These are phyloP conservation scores for Cyclotella kingstonii DNA, from an alignment of 108 stramenopile species.

Conservation along the genomic window DNA sequence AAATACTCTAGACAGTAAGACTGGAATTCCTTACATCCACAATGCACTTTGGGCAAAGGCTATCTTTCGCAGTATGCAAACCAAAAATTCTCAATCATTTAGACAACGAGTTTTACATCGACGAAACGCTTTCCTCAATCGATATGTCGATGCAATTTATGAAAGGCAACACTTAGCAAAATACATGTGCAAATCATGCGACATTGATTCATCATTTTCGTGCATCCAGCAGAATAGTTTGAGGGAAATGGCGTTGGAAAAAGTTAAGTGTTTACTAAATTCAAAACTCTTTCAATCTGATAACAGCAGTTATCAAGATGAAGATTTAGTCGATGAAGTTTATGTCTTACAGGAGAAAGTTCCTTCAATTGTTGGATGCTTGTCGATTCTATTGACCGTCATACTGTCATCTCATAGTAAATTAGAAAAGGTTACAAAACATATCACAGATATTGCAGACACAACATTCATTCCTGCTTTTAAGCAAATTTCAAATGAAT, in stretches of 20 bases:
- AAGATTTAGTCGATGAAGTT: slow-evolving; percentile 3
- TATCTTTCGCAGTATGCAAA: slow-evolving; percentile 14
- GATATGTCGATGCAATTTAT: slow-evolving; percentile 22
- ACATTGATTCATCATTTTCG: background rate
- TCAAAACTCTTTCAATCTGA: slow-evolving; percentile 30
- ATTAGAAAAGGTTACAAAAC: slow-evolving; percentile 14
- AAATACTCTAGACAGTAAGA: slow-evolving; percentile 1
- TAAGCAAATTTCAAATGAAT: slow-evolving; percentile 21
- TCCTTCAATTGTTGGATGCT: slow-evolving; percentile 24
- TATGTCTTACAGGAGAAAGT: background rate
- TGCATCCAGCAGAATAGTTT: slow-evolving; percentile 1
- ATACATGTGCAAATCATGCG: slow-evolving; percentile 6
- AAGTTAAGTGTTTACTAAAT: slow-evolving; percentile 18
- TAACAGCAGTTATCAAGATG: slow-evolving; percentile 28
- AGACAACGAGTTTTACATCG: slow-evolving; percentile 26
- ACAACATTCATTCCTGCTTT: slow-evolving; percentile 25
- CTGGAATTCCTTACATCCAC: slow-evolving; percentile 1
- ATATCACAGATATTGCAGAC: slow-evolving; percentile 18
- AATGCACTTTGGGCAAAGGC: slow-evolving; percentile 35
- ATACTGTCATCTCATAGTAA: slow-evolving; percentile 24
- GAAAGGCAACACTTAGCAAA: too few species aligned
- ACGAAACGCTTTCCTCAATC: slow-evolving; percentile 34
- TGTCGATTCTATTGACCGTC: slow-evolving; percentile 21
- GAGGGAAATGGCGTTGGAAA: slow-evolving; percentile 16
- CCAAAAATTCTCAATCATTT: slow-evolving; percentile 6